Percentiles rank a stretch among this genome's conserved stretches.
Evolutionary conservation across 108 stramenopile species (phyloP).

Genomic region (Nitzschia inconspicua): DNA sequence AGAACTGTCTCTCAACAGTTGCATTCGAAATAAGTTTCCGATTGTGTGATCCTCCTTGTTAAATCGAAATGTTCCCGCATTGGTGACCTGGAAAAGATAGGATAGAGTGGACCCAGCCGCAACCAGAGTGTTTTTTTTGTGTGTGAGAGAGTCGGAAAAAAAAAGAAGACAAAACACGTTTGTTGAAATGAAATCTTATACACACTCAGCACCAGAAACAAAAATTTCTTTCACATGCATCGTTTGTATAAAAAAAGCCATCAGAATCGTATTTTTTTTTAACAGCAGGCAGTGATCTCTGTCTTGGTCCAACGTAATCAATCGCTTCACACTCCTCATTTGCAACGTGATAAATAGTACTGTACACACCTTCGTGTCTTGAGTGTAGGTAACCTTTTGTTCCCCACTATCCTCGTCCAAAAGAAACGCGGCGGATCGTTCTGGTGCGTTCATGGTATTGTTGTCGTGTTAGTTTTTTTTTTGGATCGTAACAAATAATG

Average conservation of each 20-base stretch:
- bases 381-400: conserved; percentile 73
- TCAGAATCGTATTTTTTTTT: too few species aligned
- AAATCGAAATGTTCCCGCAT: conserved; percentile 93
- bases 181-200: too few species aligned
- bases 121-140: too few species aligned
- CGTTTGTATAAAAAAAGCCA: too few species aligned
- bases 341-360: background rate
- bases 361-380: conserved; percentile 83
- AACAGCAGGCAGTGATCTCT: too few species aligned
- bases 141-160: too few species aligned
- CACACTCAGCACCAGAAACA: too few species aligned
- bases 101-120: background rate
- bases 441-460: conserved; percentile 86
- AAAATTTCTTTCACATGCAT: too few species aligned
- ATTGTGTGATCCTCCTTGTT: conserved; percentile 98
- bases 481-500: too few species aligned
- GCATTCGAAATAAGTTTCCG: conserved; percentile 92
- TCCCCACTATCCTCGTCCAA: conserved; percentile 82
- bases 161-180: too few species aligned
- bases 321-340: background rate
- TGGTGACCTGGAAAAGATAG: conserved; percentile 28
- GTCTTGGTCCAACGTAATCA: background rate
- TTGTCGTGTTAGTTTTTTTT: too few species aligned
- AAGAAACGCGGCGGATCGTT: conserved; percentile 76
- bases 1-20: conserved; percentile 83